Percentiles rank a stretch among this genome's conserved stretches.
Conservation (phyloP, 2,329 filamentous ascomycete genomes). For the Nemania sp. region DNA sequence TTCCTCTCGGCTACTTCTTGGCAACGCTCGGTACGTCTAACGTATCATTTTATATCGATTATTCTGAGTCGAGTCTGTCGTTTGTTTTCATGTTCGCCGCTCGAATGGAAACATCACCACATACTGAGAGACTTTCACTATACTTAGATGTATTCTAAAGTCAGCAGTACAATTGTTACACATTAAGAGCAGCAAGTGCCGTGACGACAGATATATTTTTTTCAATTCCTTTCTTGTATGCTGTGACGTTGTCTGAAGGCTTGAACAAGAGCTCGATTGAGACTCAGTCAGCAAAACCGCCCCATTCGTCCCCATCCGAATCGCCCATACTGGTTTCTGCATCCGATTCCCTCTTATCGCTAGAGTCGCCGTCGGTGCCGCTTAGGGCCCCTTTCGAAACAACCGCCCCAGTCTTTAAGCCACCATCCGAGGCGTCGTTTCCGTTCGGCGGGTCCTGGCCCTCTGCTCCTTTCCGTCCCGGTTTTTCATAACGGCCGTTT, state of each 20-base stretch:
- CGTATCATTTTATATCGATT: too few relatives aligned
- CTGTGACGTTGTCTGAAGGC: neutral
- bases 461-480: neutral
- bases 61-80: too few relatives aligned
- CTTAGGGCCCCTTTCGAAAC: neutral
- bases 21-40: too few relatives aligned
- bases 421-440: neutral
- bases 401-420: neutral
- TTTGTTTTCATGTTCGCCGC: too few relatives aligned
- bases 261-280: neutral
- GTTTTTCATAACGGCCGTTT: slow-evolving; percentile 21
- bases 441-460: neutral
- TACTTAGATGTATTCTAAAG: too few relatives aligned
- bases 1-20: too few relatives aligned
- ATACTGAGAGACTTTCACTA: too few relatives aligned
- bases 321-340: slow-evolving; percentile 27
- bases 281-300: slow-evolving; percentile 41
- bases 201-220: neutral
- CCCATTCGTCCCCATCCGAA: slow-evolving; percentile 39
- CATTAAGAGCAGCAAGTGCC: neutral
- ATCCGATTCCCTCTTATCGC: slow-evolving; percentile 25
- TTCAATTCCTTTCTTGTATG: neutral
- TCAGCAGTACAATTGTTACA: too few relatives aligned
- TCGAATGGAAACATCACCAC: too few relatives aligned
- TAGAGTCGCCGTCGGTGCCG: neutral